phyloP scores from a whole-genome alignment of 768 basidiomycete species.

The Rickenella mellea region DNA sequence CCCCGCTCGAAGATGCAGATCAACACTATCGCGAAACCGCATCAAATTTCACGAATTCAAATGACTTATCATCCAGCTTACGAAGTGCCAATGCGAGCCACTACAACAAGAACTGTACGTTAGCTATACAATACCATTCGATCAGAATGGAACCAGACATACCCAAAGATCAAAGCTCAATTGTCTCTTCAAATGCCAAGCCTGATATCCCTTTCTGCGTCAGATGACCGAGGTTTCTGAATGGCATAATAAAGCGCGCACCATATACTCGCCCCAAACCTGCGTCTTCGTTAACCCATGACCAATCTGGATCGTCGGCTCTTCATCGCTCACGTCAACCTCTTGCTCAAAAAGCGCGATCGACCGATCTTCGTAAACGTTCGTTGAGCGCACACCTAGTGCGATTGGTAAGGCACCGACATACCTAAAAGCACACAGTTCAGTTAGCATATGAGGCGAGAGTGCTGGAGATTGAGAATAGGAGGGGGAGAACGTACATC shows the following conservation, averaged over 20 bases:
- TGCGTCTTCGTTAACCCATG: neutral
- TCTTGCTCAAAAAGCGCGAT: conserved; percentile 3
- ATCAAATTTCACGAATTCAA: neutral
- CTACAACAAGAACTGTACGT: neutral
- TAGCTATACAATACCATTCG: neutral
- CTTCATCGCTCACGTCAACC: neutral
- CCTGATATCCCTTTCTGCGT: too few species aligned
- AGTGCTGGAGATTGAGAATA: too few species aligned
- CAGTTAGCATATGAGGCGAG: neutral
- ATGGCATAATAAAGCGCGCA: too few species aligned
- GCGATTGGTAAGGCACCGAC: conserved; percentile 3
- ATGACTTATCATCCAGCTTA: too few species aligned
- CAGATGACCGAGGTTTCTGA: too few species aligned
- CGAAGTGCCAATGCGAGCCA: neutral
- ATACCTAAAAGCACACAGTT: neutral
- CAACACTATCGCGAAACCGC: neutral
- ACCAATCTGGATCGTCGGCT: neutral
- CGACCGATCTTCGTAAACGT: conserved; percentile 3
- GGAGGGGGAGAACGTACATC: conserved; percentile 2
- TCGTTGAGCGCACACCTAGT: conserved; percentile 1
- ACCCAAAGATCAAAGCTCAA: neutral
- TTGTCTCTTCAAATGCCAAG: neutral
- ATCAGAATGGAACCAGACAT: neutral
- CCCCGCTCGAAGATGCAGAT: neutral
- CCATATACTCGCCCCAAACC: neutral